Evolutionary conservation across 768 basidiomycete genomes (phyloP).

Genomic region (Rhodocollybia butyracea): DNA sequence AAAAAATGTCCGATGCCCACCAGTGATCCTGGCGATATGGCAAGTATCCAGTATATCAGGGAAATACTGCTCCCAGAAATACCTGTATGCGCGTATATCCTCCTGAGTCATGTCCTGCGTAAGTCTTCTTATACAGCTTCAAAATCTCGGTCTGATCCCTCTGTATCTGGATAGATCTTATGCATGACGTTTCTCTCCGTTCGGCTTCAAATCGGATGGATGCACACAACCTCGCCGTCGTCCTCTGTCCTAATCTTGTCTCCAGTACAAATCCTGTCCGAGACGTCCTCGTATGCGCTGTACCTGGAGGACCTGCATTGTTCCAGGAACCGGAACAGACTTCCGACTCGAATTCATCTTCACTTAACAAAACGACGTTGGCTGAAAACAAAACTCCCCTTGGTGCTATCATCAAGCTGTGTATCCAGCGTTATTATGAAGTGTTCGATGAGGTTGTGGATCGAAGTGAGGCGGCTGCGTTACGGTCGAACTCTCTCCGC

Average conservation of each 20-base stretch:
- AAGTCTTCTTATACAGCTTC: constrained; percentile 20
- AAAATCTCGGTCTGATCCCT: constrained; percentile 4
- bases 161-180: constrained; percentile 50
- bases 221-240: constrained; percentile 77
- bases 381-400: constrained; percentile 58
- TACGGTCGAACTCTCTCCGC: too few relatives aligned
- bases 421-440: constrained; percentile 82
- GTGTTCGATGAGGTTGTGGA: constrained; percentile 82
- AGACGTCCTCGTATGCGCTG: constrained; percentile 72
- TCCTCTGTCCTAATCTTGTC: constrained; percentile 77
- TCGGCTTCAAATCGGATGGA: constrained; percentile 75
- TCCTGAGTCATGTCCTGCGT: constrained; percentile 71
- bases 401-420: constrained; percentile 68
- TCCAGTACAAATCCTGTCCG: constrained; percentile 62
- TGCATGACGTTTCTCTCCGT: constrained; percentile 75
- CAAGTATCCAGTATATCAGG: constrained; percentile 61
- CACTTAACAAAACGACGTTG: constrained; percentile 20
- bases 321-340: constrained; percentile 23
- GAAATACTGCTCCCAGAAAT: constrained; percentile 65
- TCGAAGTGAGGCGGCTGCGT: constrained; percentile 52
- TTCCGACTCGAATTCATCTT: constrained; percentile 11
- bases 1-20: constrained; percentile 63
- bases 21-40: constrained; percentile 51
- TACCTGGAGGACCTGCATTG: constrained; percentile 47
- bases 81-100: constrained; percentile 67